A percentile compares a stretch with the other conserved stretches of the same genome.
Conservation (phyloP, 2,329 filamentous ascomycete species). For the Colletotrichum melonis region DNA sequence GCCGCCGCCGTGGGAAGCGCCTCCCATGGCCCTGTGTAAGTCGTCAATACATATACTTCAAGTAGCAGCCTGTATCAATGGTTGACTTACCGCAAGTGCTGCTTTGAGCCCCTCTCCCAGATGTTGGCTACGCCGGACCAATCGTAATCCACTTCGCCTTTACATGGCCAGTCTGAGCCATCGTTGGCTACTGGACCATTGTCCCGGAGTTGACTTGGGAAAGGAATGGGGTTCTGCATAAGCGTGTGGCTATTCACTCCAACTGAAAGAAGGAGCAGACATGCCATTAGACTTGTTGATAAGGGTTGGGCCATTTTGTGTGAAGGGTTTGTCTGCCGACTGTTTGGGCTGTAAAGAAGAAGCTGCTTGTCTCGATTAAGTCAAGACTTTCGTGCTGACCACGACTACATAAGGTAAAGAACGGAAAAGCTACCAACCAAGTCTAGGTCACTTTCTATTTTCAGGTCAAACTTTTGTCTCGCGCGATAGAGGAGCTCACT, state of each 20-base stretch:
- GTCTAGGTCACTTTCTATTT: not conserved
- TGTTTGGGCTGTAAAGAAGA: not conserved
- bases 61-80: not conserved
- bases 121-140: not conserved
- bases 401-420: not conserved
- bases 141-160: not conserved
- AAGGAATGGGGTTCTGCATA: slow-evolving; percentile 7
- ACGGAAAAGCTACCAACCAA: not conserved
- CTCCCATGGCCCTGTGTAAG: not conserved
- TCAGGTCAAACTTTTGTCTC: not conserved
- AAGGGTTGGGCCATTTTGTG: not conserved
- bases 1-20: not conserved
- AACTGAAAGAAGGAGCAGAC: not conserved
- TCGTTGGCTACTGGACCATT: not conserved
- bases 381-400: not conserved
- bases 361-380: not conserved
- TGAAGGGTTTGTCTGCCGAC: not conserved
- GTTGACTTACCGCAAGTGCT: not conserved
- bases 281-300: not conserved
- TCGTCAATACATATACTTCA: not conserved
- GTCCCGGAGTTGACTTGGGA: not conserved
- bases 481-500: not conserved
- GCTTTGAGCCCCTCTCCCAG: not conserved
- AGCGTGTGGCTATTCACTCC: not conserved
- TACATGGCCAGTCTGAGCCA: slow-evolving; percentile 8